Conservation (phyloP, 1,284 basidiomycete genomes). For the Cryptococcus neoformans region DNA sequence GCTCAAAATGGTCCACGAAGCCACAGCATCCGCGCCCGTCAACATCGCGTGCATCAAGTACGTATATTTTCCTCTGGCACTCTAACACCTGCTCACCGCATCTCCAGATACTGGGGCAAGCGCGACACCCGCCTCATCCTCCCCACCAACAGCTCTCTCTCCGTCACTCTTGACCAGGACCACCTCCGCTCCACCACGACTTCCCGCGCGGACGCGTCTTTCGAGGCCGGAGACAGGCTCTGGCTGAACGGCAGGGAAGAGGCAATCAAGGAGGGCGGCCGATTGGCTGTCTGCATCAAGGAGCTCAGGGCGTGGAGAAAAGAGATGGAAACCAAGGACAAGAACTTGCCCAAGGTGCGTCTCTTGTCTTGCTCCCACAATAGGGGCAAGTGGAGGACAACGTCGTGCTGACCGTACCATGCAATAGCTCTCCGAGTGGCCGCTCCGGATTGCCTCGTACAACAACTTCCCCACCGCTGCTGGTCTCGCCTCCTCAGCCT, state of each 20-base stretch:
- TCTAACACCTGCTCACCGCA: not conserved
- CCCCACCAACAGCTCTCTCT: conserved; percentile 96
- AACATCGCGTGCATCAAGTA: conserved; percentile 98
- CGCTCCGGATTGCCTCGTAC: conserved; percentile 84
- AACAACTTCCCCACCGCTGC: conserved; percentile 99
- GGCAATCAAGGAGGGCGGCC: conserved; percentile 74
- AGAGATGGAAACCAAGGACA: conserved; percentile 66
- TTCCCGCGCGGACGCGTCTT: conserved; percentile 75
- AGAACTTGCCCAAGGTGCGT: conserved; percentile 63
- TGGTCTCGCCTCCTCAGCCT: conserved; percentile 94
- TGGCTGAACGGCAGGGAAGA: conserved; percentile 96
- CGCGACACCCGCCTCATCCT: conserved; percentile 92
- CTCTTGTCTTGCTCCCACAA: not conserved
- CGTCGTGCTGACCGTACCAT: not conserved
- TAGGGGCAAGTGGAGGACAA: not conserved
- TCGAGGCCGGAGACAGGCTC: conserved; percentile 66
- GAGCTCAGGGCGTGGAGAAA: conserved; percentile 80
- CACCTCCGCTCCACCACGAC: conserved; percentile 93
- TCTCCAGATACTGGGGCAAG: conserved; percentile 91
- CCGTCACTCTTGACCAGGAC: conserved; percentile 95
- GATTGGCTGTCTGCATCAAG: conserved; percentile 79
- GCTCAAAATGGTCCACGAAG: conserved; percentile 61
- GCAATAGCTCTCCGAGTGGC: conserved; percentile 64
- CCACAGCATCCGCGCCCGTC: conserved; percentile 88
- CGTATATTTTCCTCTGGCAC: conserved; percentile 24